Evolutionary conservation across 305 asterid species (phyloP).

Genomic region (Caryopteris hybrid): DNA sequence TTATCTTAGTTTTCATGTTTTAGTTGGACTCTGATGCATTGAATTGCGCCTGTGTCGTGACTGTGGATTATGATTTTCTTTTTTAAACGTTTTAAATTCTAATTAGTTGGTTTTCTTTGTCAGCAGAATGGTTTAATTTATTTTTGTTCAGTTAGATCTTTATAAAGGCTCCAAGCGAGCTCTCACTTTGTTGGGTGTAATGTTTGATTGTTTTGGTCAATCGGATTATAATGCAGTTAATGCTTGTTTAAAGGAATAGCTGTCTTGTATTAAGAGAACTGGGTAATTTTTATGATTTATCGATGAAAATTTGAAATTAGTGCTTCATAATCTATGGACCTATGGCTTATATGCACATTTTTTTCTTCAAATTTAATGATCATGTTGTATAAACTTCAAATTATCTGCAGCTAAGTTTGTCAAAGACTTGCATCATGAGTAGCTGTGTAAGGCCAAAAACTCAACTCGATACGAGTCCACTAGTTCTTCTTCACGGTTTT

Average conservation of each 20-base stretch:
- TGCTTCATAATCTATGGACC: not conserved
- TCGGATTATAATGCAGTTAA: not conserved
- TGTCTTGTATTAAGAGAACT: not conserved
- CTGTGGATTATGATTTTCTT: not conserved
- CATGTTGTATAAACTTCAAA: not conserved
- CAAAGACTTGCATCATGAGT: constrained; percentile 54
- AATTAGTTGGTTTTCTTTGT: not conserved
- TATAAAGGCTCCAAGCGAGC: too few relatives aligned
- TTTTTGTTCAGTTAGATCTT: too few relatives aligned
- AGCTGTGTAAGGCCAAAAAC: constrained; percentile 76
- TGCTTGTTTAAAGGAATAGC: not conserved
- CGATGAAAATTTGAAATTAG: not conserved
- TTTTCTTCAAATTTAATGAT: not conserved
- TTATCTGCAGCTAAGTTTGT: constrained; percentile 50
- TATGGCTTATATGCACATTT: not conserved
- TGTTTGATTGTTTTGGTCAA: not conserved
- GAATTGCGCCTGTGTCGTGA: not conserved
- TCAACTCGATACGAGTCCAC: constrained; percentile 37
- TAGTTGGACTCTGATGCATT: constrained; percentile 2
- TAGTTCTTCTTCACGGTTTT: constrained; percentile 93
- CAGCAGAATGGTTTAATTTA: not conserved
- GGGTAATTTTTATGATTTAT: not conserved
- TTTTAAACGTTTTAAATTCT: not conserved
- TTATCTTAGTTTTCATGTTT: not conserved
- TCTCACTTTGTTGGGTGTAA: not conserved